Evolutionary conservation across 2,329 filamentous ascomycete genomes (phyloP).

Genomic region (Monosporascus sp.): DNA sequence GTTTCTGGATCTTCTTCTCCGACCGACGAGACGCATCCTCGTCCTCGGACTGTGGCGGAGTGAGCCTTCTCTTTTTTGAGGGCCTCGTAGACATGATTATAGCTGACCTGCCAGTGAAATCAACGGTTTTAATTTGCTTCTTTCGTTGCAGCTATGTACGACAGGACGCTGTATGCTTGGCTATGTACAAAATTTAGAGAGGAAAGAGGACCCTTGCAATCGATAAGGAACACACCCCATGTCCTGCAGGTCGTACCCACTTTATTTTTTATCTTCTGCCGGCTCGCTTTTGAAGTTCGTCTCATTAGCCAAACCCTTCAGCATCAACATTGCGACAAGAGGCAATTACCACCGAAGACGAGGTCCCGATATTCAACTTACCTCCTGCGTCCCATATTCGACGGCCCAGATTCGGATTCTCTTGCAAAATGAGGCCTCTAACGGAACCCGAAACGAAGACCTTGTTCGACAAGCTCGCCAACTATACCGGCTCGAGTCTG

Average conservation of each 20-base stretch:
- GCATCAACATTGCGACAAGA: too few relatives aligned
- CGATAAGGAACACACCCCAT: not conserved
- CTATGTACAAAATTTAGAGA: not conserved
- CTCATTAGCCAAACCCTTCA: too few relatives aligned
- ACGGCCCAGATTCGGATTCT: not conserved
- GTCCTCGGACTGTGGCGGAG: conserved; percentile 44
- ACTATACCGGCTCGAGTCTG: conserved; percentile 83
- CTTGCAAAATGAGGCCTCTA: conserved; percentile 64
- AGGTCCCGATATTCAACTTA: too few relatives aligned
- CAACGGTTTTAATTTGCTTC: conserved; percentile 7
- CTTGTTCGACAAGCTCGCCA: conserved; percentile 87
- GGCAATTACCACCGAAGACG: too few relatives aligned
- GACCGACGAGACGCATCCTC: conserved; percentile 29
- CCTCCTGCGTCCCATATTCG: too few relatives aligned
- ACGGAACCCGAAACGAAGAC: conserved; percentile 75
- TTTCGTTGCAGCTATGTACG: not conserved
- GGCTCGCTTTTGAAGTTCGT: too few relatives aligned
- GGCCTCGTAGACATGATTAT: conserved; percentile 42
- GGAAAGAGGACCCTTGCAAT: conserved; percentile 2
- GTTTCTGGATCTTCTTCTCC: conserved; percentile 43
- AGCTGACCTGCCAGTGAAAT: not conserved
- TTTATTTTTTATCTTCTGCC: not conserved
- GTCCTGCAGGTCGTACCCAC: not conserved
- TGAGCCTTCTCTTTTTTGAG: conserved; percentile 53
- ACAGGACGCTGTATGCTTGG: not conserved